Evolutionary conservation across 306 rosid genomes (phyloP), one percentile per base, ranked within the genome.

Genomic region (Cucurbita pepo): DNA sequence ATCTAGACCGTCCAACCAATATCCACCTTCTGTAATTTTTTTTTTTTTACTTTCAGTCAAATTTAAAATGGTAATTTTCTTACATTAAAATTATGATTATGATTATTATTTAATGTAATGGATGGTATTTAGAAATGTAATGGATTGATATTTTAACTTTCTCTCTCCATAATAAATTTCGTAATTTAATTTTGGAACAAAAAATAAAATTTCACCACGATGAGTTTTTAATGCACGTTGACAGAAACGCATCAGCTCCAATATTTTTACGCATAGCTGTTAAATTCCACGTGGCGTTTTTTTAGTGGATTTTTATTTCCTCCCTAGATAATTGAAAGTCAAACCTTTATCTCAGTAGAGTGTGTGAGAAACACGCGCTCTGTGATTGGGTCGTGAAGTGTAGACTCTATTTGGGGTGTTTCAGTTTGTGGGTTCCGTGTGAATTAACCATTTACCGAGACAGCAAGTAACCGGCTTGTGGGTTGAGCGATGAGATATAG

Each of bases 181-280:
- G 18, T 0, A 59, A 58, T 58, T 59, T 44, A 74, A 58, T 74
- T 59, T 59, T n/a, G 47, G 15, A 48, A 15, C 18, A 48, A 48
- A 48, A 69, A 69, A 69, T 9, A 45, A 65, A 41, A 65, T 18
- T 57, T 48, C 58, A 69, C 57, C 38, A 50, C 58, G 51, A 60
- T 10, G 60, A 48, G 48, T 30, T 45, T 44, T 75, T 34, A 75
- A 75, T 63, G 78, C 60, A 55, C 62, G 78, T 75, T 75, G 61
- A 75, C 61, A 63, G 72, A 63, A 75, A 75, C 55, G 73, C 14
- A 64, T 61, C 62, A 40, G 55, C 72, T 37, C 62, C 63, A 75
- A 6, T 37, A 16, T 60, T 74, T 18, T 40, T 47, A 47, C 40
- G 55, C 3, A 5, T 19, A 60, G 71, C 78, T 63, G 63, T 75